phyloP scores from a whole-genome alignment of 2,329 filamentous ascomycete species.

The Ceratocystis smalleyi region DNA sequence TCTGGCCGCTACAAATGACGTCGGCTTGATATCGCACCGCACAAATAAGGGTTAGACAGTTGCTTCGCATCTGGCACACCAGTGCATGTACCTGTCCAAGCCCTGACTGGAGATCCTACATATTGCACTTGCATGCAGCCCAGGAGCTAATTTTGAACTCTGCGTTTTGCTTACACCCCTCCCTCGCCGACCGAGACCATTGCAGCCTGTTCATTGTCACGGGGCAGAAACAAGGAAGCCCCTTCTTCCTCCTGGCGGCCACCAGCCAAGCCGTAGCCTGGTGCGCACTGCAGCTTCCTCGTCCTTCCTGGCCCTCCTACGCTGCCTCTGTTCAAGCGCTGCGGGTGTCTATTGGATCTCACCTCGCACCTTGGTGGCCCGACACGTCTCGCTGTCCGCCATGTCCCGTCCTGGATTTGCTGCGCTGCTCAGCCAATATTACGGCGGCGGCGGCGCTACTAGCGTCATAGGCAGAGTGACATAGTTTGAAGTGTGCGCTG shows the following conservation, averaged over 20 bases:
- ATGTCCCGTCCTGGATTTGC: not conserved
- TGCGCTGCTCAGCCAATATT: not conserved
- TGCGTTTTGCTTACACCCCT: not conserved
- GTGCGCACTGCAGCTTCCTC: too few species aligned
- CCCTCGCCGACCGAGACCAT: too few species aligned
- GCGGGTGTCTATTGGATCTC: too few species aligned
- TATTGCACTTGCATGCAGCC: not conserved
- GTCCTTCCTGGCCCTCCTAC: too few species aligned
- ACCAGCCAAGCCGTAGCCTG: too few species aligned
- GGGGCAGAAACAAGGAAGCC: too few species aligned
- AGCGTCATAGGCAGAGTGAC: not conserved
- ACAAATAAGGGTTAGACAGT: not conserved
- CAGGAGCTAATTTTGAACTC: not conserved
- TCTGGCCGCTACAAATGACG: not conserved
- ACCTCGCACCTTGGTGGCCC: not conserved
- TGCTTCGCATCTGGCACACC: not conserved
- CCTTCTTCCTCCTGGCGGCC: too few species aligned
- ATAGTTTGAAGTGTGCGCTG: not conserved
- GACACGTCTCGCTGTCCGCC: not conserved
- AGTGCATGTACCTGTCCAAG: not conserved
- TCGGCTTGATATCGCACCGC: not conserved
- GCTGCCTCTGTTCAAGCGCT: too few species aligned
- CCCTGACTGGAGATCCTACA: not conserved
- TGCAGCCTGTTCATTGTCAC: too few species aligned
- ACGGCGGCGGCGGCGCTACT: not conserved